These are phyloP conservation scores for Parietaria judaica DNA, from an alignment of 306 rosid species.

Conservation along the genomic window DNA sequence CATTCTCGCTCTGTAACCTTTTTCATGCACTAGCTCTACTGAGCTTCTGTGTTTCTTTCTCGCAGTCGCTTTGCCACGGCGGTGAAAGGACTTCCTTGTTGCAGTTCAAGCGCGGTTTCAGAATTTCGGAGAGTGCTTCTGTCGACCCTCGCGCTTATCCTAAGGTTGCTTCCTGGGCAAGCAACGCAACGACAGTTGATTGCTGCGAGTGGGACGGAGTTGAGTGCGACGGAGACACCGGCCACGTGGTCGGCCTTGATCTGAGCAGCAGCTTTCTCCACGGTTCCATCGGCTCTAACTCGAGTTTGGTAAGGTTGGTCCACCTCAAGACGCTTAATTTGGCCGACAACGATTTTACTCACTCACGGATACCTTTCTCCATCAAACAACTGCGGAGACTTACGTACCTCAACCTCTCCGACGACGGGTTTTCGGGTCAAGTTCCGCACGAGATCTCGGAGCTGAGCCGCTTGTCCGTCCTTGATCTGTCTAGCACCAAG, in stretches of 20 bases:
- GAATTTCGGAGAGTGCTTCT: not conserved
- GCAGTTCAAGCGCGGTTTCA: not conserved
- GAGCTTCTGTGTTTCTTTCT: not conserved
- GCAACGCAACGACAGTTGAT: not conserved
- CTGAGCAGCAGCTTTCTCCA: not conserved
- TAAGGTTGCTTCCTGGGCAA: not conserved
- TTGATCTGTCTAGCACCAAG: not conserved
- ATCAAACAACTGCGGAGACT: not conserved
- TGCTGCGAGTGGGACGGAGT: not conserved
- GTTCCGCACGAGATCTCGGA: not conserved
- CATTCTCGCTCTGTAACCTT: too few relatives aligned
- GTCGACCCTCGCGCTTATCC: not conserved
- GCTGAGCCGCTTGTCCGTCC: not conserved
- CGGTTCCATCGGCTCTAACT: not conserved
- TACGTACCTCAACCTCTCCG: not conserved
- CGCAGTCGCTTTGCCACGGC: not conserved
- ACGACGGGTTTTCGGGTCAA: not conserved
- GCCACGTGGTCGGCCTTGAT: not conserved
- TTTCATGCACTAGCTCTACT: too few relatives aligned
- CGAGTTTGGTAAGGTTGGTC: not conserved
- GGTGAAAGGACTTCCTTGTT: constrained; percentile 1
- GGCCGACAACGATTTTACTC: not conserved
- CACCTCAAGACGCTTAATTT: not conserved
- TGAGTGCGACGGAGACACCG: not conserved
- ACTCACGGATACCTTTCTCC: not conserved